Evolutionary conservation across 2,329 filamentous ascomycete genomes (phyloP).

Genomic region (Myriangium duriaei): DNA sequence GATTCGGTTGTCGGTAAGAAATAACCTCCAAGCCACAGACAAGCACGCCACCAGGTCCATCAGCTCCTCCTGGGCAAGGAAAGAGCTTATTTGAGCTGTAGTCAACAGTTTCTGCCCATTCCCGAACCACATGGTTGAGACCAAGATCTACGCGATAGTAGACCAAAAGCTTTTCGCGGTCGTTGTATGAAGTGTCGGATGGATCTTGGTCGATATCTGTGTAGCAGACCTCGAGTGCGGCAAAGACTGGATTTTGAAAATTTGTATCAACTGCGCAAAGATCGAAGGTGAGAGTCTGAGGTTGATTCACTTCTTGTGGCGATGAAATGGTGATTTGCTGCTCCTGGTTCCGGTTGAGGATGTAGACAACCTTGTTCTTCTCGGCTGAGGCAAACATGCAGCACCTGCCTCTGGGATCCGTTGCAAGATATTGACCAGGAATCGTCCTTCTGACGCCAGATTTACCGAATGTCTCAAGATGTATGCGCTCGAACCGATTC

Average conservation of each 20-base stretch:
- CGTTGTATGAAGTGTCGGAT: constrained; percentile 65
- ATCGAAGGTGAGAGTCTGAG: constrained; percentile 78
- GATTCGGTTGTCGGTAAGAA: constrained; percentile 93
- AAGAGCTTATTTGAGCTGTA: constrained; percentile 81
- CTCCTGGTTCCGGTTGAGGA: constrained; percentile 88
- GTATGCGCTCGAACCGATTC: constrained; percentile 78
- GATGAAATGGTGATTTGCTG: constrained; percentile 95
- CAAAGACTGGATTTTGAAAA: constrained; percentile 95
- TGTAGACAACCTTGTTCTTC: constrained; percentile 99
- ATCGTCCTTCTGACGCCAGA: constrained; percentile 88
- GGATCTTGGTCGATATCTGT: constrained; percentile 83
- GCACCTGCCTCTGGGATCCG: constrained; percentile 89
- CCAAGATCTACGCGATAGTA: constrained; percentile 97
- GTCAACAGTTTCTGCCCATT: constrained; percentile 91
- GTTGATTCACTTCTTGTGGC: constrained; percentile 88
- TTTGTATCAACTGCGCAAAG: constrained; percentile 85
- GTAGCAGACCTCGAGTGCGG: constrained; percentile 87
- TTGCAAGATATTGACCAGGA: constrained; percentile 89
- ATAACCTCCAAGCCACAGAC: constrained; percentile 92
- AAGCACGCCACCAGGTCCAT: constrained; percentile 87
- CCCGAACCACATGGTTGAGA: constrained; percentile 90
- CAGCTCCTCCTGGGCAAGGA: constrained; percentile 85
- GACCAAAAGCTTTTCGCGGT: constrained; percentile 79
- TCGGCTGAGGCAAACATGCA: constrained; percentile 89
- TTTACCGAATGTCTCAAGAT: constrained; percentile 96